A percentile compares a stretch with the other conserved stretches of the same genome.
Evolutionary conservation across 2,329 filamentous ascomycete genomes (phyloP).

Genomic region (Fusarium liriodendri): DNA sequence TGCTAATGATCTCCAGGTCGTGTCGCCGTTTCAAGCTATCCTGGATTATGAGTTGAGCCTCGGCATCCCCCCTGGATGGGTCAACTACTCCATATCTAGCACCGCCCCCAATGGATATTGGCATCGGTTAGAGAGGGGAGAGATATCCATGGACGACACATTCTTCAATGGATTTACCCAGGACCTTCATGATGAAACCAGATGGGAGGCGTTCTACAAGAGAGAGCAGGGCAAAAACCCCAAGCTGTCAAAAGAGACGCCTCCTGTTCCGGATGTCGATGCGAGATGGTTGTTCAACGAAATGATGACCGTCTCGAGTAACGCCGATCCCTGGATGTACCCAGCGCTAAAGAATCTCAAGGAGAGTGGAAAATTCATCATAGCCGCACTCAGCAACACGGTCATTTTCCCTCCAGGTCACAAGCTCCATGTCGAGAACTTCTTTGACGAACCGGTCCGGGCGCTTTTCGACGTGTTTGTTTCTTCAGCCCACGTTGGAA

Average conservation of each 20-base stretch:
- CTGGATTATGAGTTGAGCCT: conserved; percentile 85
- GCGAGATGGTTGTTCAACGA: conserved; percentile 85
- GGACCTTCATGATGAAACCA: conserved; percentile 74
- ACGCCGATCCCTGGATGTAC: conserved; percentile 87
- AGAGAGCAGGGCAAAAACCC: conserved; percentile 56
- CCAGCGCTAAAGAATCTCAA: conserved; percentile 80
- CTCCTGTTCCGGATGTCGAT: conserved; percentile 78
- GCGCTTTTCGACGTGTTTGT: conserved; percentile 87
- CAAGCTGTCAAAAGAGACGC: conserved; percentile 55
- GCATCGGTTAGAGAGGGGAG: conserved; percentile 88
- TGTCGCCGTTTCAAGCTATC: conserved; percentile 93
- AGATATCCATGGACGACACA: conserved; percentile 76
- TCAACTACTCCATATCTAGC: conserved; percentile 89
- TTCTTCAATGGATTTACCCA: conserved; percentile 83
- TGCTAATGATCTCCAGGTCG: conserved; percentile 67
- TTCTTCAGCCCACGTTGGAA: conserved; percentile 84
- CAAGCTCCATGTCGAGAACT: conserved; percentile 66
- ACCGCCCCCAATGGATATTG: conserved; percentile 84
- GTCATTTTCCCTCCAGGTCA: conserved; percentile 85
- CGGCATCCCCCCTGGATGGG: conserved; percentile 85
- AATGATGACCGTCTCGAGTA: conserved; percentile 83
- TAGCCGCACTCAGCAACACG: conserved; percentile 91
- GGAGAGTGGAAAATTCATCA: conserved; percentile 71
- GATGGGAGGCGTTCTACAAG: conserved; percentile 77
- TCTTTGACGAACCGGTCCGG: conserved; percentile 67